Percentiles rank a stretch among this genome's conserved stretches.
These are phyloP conservation scores for Pseudogymnoascus sp. DNA, from an alignment of 2,329 filamentous ascomycete species.

Conservation along the genomic window DNA sequence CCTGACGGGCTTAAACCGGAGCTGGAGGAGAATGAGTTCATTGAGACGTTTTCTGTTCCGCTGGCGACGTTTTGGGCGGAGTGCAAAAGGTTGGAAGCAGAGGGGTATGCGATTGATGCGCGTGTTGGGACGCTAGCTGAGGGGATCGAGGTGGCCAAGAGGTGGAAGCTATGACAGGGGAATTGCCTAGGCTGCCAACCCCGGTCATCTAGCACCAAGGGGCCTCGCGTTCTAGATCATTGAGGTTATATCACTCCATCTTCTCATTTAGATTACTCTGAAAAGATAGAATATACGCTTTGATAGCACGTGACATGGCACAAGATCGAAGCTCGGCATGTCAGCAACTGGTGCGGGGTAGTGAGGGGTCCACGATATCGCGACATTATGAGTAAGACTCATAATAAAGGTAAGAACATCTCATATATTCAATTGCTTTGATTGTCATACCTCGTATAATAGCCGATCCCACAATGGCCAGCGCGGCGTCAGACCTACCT, in stretches of 20 bases:
- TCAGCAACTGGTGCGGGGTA: not conserved
- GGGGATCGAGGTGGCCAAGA: constrained; percentile 33
- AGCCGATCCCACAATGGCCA: constrained; percentile 23
- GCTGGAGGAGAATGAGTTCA: constrained; percentile 47
- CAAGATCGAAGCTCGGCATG: not conserved
- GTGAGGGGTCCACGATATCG: not conserved
- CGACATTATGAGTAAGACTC: not conserved
- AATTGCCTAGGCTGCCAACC: not conserved
- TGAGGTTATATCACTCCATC: not conserved
- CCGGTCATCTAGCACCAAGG: not conserved
- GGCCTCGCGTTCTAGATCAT: not conserved
- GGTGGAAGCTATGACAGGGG: constrained; percentile 27
- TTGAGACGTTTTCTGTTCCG: constrained; percentile 44
- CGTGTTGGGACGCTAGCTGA: constrained; percentile 34
- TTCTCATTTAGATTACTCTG: not conserved
- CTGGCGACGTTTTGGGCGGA: constrained; percentile 39
- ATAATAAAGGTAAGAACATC: not conserved
- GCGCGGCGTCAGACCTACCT: not conserved
- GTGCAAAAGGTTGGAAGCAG: constrained; percentile 38
- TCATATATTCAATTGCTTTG: not conserved
- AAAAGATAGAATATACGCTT: not conserved
- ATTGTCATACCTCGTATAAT: not conserved
- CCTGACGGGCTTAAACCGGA: constrained; percentile 36
- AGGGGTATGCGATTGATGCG: constrained; percentile 35
- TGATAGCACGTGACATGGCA: not conserved